phyloP scores from a whole-genome alignment of 2,329 filamentous ascomycete genomes.

The Aureobasidium musti region DNA sequence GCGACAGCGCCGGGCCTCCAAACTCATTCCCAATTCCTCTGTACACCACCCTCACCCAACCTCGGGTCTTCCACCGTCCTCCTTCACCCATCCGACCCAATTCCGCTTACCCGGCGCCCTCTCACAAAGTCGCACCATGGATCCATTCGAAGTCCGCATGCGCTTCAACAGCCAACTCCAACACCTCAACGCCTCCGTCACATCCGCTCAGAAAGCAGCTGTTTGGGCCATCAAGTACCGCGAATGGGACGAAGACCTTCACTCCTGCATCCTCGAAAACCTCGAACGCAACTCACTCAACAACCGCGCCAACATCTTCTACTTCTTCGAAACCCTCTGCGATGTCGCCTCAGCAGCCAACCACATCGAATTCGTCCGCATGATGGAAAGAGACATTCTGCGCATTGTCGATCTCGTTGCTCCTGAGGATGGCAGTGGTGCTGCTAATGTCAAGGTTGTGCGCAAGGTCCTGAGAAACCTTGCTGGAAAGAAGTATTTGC shows the following conservation, averaged over 20 bases:
- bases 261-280: conserved; percentile 96
- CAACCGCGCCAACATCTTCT: conserved; percentile 97
- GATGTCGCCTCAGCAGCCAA: conserved; percentile 78
- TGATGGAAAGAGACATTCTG: conserved; percentile 93
- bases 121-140: conserved; percentile 49
- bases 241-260: conserved; percentile 94
- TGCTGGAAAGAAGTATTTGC: conserved; percentile 69
- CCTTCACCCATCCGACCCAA: neutral
- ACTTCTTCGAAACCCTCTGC: conserved; percentile 94
- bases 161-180: conserved; percentile 90
- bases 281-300: conserved; percentile 96
- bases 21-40: too few species aligned
- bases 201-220: conserved; percentile 86
- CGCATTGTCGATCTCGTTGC: conserved; percentile 90
- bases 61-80: neutral
- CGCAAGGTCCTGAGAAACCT: conserved; percentile 64
- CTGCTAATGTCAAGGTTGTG: conserved; percentile 84
- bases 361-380: conserved; percentile 79
- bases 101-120: neutral
- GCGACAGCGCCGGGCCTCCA: too few species aligned
- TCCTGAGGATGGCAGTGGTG: conserved; percentile 80
- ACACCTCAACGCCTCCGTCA: conserved; percentile 86
- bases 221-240: conserved; percentile 92
- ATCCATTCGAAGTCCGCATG: conserved; percentile 98
- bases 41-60: neutral